Base-by-base conservation (phyloP, 805 yeast species). In the Saccharomyces paradoxus region DNA sequence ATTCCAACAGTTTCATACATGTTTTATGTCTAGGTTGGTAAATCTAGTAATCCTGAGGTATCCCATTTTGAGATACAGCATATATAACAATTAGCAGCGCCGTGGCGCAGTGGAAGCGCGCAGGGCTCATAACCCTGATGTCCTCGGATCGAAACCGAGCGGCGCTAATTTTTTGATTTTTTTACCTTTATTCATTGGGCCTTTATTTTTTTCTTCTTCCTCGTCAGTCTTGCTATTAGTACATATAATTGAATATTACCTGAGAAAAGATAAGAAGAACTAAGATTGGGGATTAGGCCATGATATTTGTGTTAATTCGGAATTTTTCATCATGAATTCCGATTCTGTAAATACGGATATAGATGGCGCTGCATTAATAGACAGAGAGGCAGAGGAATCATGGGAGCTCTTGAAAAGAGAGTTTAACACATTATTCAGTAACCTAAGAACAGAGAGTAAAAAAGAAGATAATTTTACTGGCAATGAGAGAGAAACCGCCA, bases 101-200 rank as follows among this genome's bases (percentile, higher is more conserved):
- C 86, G 90, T 87, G 92, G 92, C 92, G 94, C 92, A 87, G 94
- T 84, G 94, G 95, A 86, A 87, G 92, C 94, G 94, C 92, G 92
- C 92, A 85, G 94, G 94, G 95, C 95, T 87, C 95, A 87, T 87
- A 87, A 87, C 95, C 92, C 94, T 86, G 92, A 87, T 84, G 92
- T 86, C 95, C 90, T 81, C 77, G 90, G 95, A 87, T 87, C 94
- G 94, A 87, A 86, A 87, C 94, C 88, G 76, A 81, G 89, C 89
- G 86, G 86, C 89, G 94, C 94, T 86, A 86, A 41, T 63, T 63
- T 60, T 53, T 55, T 86, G 86, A 41, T 63, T 63, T 60, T 53
- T 55, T 50, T 12, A 22, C 13, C 2, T 17, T 7, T n/a, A n/a
- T n/a, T n/a, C n/a, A n/a, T n/a, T n/a, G 21, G 3, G 4, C 24